phyloP scores from a whole-genome alignment of 345 rosid genomes.

The Diplotaxis tenuifolia region DNA sequence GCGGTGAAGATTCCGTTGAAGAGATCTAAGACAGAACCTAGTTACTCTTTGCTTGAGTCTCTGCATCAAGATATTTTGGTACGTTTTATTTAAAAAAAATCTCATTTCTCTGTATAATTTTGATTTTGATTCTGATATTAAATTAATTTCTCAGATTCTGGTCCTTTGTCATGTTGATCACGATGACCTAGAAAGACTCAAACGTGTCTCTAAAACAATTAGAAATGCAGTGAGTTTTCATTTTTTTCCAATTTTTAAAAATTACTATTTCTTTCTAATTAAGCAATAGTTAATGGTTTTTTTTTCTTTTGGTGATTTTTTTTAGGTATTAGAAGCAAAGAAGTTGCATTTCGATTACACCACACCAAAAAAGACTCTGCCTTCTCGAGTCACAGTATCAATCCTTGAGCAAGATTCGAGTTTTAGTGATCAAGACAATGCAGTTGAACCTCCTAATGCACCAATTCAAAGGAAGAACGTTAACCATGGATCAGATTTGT shows the following conservation, averaged over 20 bases:
- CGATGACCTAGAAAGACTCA: conserved; percentile 22
- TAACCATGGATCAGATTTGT: conserved; percentile 12
- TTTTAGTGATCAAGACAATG: conserved; percentile 16
- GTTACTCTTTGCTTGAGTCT: conserved; percentile 25
- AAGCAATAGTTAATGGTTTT: not conserved
- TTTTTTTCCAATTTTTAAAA: not conserved
- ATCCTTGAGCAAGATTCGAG: not conserved
- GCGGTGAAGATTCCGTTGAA: conserved; percentile 1
- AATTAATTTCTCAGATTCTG: conserved; percentile 27
- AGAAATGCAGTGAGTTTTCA: conserved; percentile 25
- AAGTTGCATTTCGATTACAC: conserved; percentile 34
- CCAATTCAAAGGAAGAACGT: conserved; percentile 13
- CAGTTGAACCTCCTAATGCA: conserved; percentile 31
- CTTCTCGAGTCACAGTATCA: conserved; percentile 8
- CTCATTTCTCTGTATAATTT: not conserved
- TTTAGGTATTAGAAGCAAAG: conserved; percentile 27
- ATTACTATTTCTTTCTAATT: not conserved
- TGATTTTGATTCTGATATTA: not conserved
- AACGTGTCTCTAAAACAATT: conserved; percentile 30
- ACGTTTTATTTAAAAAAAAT: conserved; percentile 1
- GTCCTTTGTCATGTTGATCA: conserved; percentile 37
- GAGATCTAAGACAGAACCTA: not conserved
- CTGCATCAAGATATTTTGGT: conserved; percentile 41
- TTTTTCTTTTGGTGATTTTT: not conserved
- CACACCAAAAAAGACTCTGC: conserved; percentile 29